A percentile compares a stretch with the other conserved stretches of the same genome.
phyloP scores from a whole-genome alignment of 139 green algal species.

The Nannochloris sp. region DNA sequence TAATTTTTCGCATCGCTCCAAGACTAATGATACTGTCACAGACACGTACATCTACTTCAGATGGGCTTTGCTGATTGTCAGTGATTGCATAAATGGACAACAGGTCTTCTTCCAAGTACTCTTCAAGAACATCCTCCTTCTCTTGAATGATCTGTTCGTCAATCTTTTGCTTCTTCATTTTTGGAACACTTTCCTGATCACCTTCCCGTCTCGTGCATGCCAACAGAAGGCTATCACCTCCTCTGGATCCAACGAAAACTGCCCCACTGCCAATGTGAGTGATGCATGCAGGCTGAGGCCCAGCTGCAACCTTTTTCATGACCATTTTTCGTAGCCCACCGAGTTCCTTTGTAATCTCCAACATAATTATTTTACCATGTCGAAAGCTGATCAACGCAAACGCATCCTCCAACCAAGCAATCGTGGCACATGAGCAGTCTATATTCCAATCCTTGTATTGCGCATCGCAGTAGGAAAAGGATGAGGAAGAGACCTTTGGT shows the following conservation, averaged over 20 bases:
- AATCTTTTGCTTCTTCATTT: background rate
- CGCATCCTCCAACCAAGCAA: slow-evolving; percentile 25
- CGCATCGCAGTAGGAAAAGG: slow-evolving; percentile 17
- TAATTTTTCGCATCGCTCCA: slow-evolving; percentile 51
- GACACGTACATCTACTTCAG: slow-evolving; percentile 37
- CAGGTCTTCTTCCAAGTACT: slow-evolving; percentile 6
- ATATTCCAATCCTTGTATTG: slow-evolving; percentile 26
- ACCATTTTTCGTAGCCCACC: slow-evolving; percentile 15
- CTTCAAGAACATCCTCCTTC: slow-evolving; percentile 5
- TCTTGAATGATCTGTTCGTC: background rate
- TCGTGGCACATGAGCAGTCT: slow-evolving; percentile 13
- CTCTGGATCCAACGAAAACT: slow-evolving; percentile 73
- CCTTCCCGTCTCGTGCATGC: background rate
- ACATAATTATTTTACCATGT: slow-evolving; percentile 47
- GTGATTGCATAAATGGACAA: background rate
- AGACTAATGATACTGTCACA: slow-evolving; percentile 54
- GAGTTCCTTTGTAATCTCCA: slow-evolving; percentile 35
- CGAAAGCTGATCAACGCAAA: slow-evolving; percentile 45
- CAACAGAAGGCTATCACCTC: slow-evolving; percentile 78
- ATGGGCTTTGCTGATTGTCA: background rate
- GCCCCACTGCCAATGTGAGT: slow-evolving; percentile 28
- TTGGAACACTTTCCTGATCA: background rate
- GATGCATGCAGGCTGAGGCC: slow-evolving; percentile 28
- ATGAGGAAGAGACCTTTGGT: slow-evolving; percentile 24
- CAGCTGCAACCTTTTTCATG: slow-evolving; percentile 28